Evolutionary conservation across 2,329 filamentous ascomycete genomes (phyloP), one percentile per base, ranked within the genome.

Genomic region (Byssochlamys sp.): DNA sequence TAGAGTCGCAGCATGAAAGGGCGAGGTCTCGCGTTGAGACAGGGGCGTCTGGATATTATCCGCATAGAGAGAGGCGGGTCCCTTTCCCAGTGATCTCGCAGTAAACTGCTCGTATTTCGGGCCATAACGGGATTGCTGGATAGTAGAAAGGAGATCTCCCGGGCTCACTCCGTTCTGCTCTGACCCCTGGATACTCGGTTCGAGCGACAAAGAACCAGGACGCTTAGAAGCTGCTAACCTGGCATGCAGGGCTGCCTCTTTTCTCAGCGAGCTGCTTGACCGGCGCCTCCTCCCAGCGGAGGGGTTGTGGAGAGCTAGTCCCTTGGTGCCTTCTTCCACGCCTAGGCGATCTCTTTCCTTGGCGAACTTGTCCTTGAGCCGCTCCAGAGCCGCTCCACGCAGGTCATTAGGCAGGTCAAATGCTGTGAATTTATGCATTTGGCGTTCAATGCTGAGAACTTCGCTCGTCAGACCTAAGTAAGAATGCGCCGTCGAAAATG

Each of bases 381-480:
- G 81, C 60, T 88, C 84, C 39, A 99, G 70, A 0, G 92, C 89
- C 58, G 89, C 84, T 4, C 94, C 94, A 29, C 91, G 85, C 6
- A 99, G 78, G 59, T 94, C 87, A 65, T 96, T 96, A 0, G 95
- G 94, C 51, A 99, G 78, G 67, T 97, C 91, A 67, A 91, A 94
- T 24, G 85, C 87, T 0, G 92, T 96, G 69, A 91, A 96, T 63
- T 89, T 89, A 70, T 94, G 88, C 88, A 99, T 96, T 61, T 90
- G 86, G 70, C 89, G 90, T 70, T 99, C 94, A 0, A 91, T 96
- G 53, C 91, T 88, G 11, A 99, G 74, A 0, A 99, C 92, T 67
- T 99, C 94, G 45, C 86, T 89, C 0, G 90, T 95, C 49, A 99
- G 75, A 1, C 95, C 94, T 14, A 99, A 83, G 67, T 99, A 99